A percentile compares a stretch with the other conserved stretches of the same genome.
These are phyloP conservation scores for Beauveria scarabaeidicola DNA, from an alignment of 2,329 filamentous ascomycete genomes.

Conservation along the genomic window DNA sequence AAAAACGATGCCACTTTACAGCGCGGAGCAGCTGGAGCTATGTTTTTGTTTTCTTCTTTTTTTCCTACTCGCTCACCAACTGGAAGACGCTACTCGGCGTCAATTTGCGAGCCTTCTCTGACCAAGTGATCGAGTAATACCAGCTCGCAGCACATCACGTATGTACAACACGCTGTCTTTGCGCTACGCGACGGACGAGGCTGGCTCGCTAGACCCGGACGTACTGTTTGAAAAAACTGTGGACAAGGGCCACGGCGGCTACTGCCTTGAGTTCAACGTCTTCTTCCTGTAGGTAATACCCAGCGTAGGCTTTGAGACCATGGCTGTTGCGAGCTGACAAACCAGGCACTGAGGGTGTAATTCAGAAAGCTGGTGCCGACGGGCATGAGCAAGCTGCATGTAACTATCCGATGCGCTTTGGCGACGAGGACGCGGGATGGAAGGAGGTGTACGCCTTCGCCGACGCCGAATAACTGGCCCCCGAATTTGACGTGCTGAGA, in stretches of 20 bases:
- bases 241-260: not conserved
- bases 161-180: slow-evolving; percentile 1
- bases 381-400: not conserved
- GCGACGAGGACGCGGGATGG: not conserved
- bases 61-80: not conserved
- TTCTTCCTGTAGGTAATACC: not conserved
- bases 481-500: slow-evolving; percentile 3
- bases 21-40: not conserved
- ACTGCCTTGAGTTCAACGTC: slow-evolving; percentile 2
- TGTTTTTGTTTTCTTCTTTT: not conserved
- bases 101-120: not conserved
- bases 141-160: slow-evolving; percentile 1
- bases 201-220: not conserved
- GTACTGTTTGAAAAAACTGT: slow-evolving; percentile 3
- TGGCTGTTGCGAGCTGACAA: not conserved
- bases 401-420: slow-evolving; percentile 2
- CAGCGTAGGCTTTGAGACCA: slow-evolving; percentile 3
- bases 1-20: not conserved
- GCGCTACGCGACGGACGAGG: not conserved
- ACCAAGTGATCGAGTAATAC: not conserved
- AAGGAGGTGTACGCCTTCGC: slow-evolving; percentile 6
- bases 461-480: slow-evolving; percentile 1
- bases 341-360: not conserved
- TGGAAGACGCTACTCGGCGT: not conserved
- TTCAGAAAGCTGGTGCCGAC: not conserved